Evolutionary conservation across 2,329 filamentous ascomycete genomes (phyloP).

Genomic region (Fusarium nurragi): DNA sequence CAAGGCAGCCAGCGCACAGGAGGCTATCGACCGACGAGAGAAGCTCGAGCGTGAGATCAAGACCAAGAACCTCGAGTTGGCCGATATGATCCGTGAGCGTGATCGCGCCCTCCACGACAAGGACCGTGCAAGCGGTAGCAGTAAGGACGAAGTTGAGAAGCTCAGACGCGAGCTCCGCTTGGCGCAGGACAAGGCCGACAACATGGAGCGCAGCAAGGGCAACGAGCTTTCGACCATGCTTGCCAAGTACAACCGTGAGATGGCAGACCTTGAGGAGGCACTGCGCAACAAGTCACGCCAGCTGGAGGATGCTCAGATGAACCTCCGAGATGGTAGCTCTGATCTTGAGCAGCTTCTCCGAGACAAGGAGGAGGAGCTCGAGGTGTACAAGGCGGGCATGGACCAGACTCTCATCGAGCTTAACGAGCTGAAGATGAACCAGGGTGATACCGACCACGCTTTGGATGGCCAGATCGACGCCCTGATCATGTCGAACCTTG

Average conservation of each 20-base stretch:
- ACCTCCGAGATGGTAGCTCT: conserved; percentile 80
- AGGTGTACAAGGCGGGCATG: conserved; percentile 98
- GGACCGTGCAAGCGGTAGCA: conserved; percentile 84
- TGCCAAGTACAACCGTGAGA: conserved; percentile 95
- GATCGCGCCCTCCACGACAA: conserved; percentile 94
- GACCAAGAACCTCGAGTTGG: conserved; percentile 98
- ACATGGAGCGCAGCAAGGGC: conserved; percentile 90
- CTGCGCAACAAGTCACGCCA: conserved; percentile 87
- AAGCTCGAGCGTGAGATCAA: conserved; percentile 98
- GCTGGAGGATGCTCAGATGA: conserved; percentile 83
- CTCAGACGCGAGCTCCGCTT: conserved; percentile 91
- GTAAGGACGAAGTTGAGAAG: conserved; percentile 94
- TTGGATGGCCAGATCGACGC: conserved; percentile 92
- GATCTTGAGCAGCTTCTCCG: conserved; percentile 87
- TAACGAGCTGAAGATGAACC: conserved; percentile 82
- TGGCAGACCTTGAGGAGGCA: conserved; percentile 95
- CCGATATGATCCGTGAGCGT: conserved; percentile 97
- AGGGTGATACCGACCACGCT: conserved; percentile 79
- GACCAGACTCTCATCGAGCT: conserved; percentile 94
- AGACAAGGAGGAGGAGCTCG: conserved; percentile 97
- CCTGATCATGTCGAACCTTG: conserved; percentile 83
- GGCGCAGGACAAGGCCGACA: conserved; percentile 90
- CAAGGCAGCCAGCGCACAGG: conserved; percentile 95
- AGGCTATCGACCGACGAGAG: conserved; percentile 93
- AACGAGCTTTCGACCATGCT: conserved; percentile 95